These are phyloP conservation scores for Leptoxyphium fumago DNA, from an alignment of 2,329 filamentous ascomycete genomes.

Conservation along the genomic window DNA sequence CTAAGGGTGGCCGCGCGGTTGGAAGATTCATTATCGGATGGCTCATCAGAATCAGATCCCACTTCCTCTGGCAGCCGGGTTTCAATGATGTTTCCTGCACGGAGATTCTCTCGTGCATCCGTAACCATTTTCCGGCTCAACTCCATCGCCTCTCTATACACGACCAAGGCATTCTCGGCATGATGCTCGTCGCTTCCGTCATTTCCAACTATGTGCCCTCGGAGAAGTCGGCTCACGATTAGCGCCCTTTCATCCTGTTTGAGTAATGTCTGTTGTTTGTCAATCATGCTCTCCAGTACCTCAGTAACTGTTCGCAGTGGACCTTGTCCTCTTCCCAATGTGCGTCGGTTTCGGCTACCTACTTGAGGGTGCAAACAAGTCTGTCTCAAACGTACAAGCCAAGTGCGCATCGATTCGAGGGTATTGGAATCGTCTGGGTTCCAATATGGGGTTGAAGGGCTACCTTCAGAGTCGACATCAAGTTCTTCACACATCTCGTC, in stretches of 20 bases:
- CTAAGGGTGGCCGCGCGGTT: conserved; percentile 23
- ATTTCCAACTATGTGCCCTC: conserved; percentile 69
- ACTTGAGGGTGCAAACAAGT: conserved; percentile 78
- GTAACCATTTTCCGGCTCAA: conserved; percentile 37
- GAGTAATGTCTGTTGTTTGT: conserved; percentile 57
- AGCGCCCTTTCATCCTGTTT: conserved; percentile 55
- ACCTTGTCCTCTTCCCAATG: conserved; percentile 43
- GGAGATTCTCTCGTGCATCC: conserved; percentile 50
- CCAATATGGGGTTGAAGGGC: conserved; percentile 48
- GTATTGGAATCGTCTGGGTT: conserved; percentile 41
- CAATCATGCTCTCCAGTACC: conserved; percentile 82
- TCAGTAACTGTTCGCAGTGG: conserved; percentile 71
- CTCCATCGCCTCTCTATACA: conserved; percentile 46
- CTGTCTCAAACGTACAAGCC: conserved; percentile 65
- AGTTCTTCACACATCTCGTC: conserved; percentile 58
- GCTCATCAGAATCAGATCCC: background rate
- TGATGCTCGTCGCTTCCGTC: conserved; percentile 38
- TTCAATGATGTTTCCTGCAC: conserved; percentile 8
- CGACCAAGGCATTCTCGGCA: conserved; percentile 49
- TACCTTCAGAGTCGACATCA: conserved; percentile 49
- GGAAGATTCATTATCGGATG: conserved; percentile 1
- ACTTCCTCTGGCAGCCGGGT: background rate
- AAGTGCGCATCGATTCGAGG: conserved; percentile 61
- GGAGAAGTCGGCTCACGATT: conserved; percentile 43
- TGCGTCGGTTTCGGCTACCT: conserved; percentile 49